Base-by-base conservation (phyloP, 2,329 filamentous ascomycete species). In the Blumeriella jaapii region DNA sequence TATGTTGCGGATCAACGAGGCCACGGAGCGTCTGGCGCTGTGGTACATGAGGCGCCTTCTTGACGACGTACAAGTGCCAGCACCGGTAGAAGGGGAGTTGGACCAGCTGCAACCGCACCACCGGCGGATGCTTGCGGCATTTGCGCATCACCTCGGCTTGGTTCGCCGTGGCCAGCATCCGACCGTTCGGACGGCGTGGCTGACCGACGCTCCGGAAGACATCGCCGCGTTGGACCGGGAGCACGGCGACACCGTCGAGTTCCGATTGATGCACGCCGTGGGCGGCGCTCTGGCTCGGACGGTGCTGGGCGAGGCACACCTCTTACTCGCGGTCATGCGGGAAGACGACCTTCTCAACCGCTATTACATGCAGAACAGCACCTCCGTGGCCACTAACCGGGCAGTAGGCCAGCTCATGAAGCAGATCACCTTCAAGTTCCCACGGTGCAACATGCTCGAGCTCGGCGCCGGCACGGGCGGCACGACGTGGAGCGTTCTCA, bases 381-480 rank as follows among this genome's bases (percentile, higher is more conserved):
- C 41, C 8, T 24, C 19, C 6, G 7, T 5, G 7, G 5, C 20
- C 3, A 11, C 12, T n/a, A 25, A 35, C 12, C 26, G 6, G 12
- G 27, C n/a, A 24, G 11, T 35, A 22, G 32, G 13, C 5, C 11
- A 20, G 12, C 28, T 34, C 8, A 36, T 42, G 4, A 17, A 29
- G 12, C 44, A 44, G 24, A 24, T 54, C 8, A 29, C 33, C 15
- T 55, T 62, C 36, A 52, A 60, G 29, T 56, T 54, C 15, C 56
- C 60, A 0, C 44, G 39, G 2, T 47, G 59, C 8, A 51, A 53
- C 2, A 52, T 64, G 16, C 48, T 65, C 1, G 61, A 65, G 33
- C 48, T 64, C 12, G 61, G 44, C 6, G 38, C 29, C 13, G 38
- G 38, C 9, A 42, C 40, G 3, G 40, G 40, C 3, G 32, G 19